Evolutionary conservation across 805 yeast species (phyloP), one percentile per base, ranked within the genome.

Genomic region (Candida hispaniensis): DNA sequence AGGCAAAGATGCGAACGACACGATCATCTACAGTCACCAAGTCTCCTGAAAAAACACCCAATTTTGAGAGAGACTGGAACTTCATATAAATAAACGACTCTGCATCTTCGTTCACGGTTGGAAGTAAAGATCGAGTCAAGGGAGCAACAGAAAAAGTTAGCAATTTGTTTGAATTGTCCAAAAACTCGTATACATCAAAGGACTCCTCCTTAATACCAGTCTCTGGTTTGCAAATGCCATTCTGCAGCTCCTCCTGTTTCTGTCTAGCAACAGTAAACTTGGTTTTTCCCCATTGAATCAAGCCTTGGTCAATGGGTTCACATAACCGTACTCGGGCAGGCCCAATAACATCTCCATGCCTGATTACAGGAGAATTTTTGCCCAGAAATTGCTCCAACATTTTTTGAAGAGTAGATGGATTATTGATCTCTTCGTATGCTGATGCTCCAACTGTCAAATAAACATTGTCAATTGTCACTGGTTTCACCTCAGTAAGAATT

Each of bases 281-380:
- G 0, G 88, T 74, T 1, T 30, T 19, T 1, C 55, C 52, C 2
- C 44, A 39, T 13, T 57, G 52, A 1, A 78, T 47, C 5, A 51
- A 44, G 1, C 94, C 94, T 50, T 80, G 93, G 25, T 67, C 71
- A 2, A 71, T 64, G 0, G 93, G 93, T 45, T 80, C 93, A 50
- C 83, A 71, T 14, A 75, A 64, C 3, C 69, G 46, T 3, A 81
- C 65, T 5, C 48, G 47, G 13, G 79, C 79, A 42, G 66, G 64
- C 12, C 71, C 47, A 2, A 69, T 54, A 6, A 46, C 33, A 41
- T 67, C 71, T 14, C 66, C 69, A 28, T 61, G 66, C 18, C 62
- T 55, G 14, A 59, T 55, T 9, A 61, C 51, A 3, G 52, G 46
- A 2, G 47, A 61, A 47, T 17, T 49, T 49, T 15, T 56, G 32